Evolutionary conservation across 768 basidiomycete species (phyloP), one percentile per base, ranked within the genome.

Genomic region (Trametopsis cervina): DNA sequence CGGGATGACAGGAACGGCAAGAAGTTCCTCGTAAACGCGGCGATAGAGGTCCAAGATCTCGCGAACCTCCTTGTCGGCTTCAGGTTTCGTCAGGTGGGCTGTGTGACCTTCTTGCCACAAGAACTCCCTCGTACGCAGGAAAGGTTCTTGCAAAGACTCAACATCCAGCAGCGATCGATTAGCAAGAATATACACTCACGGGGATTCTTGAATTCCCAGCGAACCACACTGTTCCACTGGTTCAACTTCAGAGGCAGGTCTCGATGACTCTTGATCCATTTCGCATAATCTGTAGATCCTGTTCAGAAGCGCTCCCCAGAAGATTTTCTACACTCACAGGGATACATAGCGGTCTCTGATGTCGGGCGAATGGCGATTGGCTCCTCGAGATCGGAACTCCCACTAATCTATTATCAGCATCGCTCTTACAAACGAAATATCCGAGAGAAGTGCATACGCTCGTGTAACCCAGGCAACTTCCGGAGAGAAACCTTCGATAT

Each of bases 41-140:
- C 89, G 84, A 71, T 99, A 99, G 53, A 97, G 83, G 47, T 96
- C 93, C 58, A 99, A 85, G 58, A 99, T 98, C 49, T 95, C 78
- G 17, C 77, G 81, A 13, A 98, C 96, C 69, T 98, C 96, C 43
- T 69, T 72, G 60, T 91, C 96, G 21, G 95, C 95, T 65, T 97
- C 95, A 3, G 71, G 62, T 66, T 94, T 87, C 55, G 86, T 89
- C 38, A 94, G 75, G 67, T 86, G 82, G 2, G 96, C 95, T 7
- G 96, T 98, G 71, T 99, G 96, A 29, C 96, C 96, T 68, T 99
- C 96, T 71, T 99, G 96, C 96, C 96, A 99, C n/a, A 99, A 74
- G 77, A 97, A 99, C 71, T 99, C 96, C 63, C 96, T 89, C 2
- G 96, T 98, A 47, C 96, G 92, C 29, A 99, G 78, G 87, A 99